Percentiles rank a stretch among this genome's conserved stretches.
phyloP scores from a whole-genome alignment of 2,329 filamentous ascomycete genomes.

The Fusarium sp. region DNA sequence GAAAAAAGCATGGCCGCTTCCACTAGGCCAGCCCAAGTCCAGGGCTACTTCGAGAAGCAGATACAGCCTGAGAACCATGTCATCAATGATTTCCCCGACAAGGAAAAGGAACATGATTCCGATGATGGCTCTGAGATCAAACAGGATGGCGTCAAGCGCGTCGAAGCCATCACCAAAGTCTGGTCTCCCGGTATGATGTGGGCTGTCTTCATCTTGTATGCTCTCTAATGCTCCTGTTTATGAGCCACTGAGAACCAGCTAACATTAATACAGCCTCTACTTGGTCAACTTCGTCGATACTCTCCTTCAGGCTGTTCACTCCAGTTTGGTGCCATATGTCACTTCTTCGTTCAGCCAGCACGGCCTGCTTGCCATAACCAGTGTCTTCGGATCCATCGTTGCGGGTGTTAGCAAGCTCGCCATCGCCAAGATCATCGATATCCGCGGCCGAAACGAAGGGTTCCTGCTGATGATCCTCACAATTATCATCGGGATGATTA shows the following conservation, averaged over 20 bases:
- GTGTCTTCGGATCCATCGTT: slow-evolving; percentile 63
- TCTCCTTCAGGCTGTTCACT: slow-evolving; percentile 48
- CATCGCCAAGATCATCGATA: slow-evolving; percentile 58
- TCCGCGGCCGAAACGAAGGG: slow-evolving; percentile 57
- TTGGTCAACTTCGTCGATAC: slow-evolving; percentile 50
- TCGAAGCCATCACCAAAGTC: slow-evolving; percentile 51
- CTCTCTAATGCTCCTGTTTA: not conserved
- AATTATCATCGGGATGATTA: slow-evolving; percentile 62
- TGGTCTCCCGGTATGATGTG: slow-evolving; percentile 51
- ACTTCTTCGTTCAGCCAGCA: slow-evolving; percentile 72
- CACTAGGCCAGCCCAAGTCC: not conserved
- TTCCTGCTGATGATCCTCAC: slow-evolving; percentile 54
- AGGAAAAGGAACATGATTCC: slow-evolving; percentile 25
- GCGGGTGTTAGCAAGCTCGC: slow-evolving; percentile 50
- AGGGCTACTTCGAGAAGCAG: slow-evolving; percentile 28
- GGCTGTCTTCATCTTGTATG: slow-evolving; percentile 51
- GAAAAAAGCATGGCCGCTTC: slow-evolving; percentile 1
- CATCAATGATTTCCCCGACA: slow-evolving; percentile 7
- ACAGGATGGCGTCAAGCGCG: slow-evolving; percentile 50
- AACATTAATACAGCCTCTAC: slow-evolving; percentile 46
- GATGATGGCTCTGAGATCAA: slow-evolving; percentile 40
- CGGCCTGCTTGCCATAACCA: slow-evolving; percentile 69
- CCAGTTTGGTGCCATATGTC: slow-evolving; percentile 68
- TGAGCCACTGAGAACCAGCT: not conserved
- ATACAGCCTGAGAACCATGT: slow-evolving; percentile 11